These are phyloP conservation scores for Saprolegnia parasitica DNA, from an alignment of 352 stramenopile species.

Conservation along the genomic window DNA sequence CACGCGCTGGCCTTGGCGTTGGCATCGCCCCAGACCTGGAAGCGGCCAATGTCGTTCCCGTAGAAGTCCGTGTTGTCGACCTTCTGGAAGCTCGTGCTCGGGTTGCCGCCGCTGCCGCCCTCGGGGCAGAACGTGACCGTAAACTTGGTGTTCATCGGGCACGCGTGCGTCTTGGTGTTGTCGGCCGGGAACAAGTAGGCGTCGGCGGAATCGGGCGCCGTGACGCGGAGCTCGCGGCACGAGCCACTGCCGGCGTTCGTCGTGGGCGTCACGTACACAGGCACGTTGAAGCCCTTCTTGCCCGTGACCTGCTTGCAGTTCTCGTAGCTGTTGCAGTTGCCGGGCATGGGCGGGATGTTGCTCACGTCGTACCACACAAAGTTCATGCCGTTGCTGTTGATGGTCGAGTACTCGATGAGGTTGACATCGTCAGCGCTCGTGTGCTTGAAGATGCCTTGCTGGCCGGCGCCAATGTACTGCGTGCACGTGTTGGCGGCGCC, in stretches of 20 bases:
- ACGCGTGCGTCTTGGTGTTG: conserved; percentile 49
- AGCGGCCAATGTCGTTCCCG: conserved; percentile 4
- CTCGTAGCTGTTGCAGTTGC: conserved; percentile 48
- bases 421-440: conserved; percentile 17
- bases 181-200: conserved; percentile 54
- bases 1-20: background rate
- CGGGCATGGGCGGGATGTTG: conserved; percentile 34
- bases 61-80: background rate
- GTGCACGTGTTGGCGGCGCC: conserved; percentile 15
- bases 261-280: conserved; percentile 47
- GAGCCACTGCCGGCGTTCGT: background rate
- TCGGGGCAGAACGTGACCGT: conserved; percentile 44
- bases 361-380: conserved; percentile 34
- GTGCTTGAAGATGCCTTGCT: conserved; percentile 27
- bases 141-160: conserved; percentile 38
- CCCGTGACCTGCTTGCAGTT: conserved; percentile 46
- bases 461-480: conserved; percentile 11
- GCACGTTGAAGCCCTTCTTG: conserved; percentile 60
- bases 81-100: background rate
- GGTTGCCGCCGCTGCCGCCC: background rate
- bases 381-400: conserved; percentile 27
- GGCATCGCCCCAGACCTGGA: background rate
- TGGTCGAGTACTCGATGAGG: conserved; percentile 23
- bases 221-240: conserved; percentile 36
- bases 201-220: conserved; percentile 37